Conservation (phyloP, 2,329 filamentous ascomycete genomes). For the Orbilia brochopaga region DNA sequence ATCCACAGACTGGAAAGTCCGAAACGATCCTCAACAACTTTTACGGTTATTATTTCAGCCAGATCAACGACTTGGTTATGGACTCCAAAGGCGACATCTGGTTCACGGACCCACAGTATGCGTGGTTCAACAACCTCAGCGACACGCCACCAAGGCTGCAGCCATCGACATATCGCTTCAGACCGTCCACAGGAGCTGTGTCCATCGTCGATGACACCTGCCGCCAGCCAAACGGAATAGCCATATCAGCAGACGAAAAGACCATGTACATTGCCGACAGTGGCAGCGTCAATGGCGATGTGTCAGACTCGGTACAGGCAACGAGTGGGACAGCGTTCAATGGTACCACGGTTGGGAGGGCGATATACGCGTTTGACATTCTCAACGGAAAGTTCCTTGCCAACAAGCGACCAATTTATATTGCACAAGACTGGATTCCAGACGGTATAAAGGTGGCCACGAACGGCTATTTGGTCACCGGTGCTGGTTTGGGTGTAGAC, state of each 20-base stretch:
- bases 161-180: slow-evolving; percentile 59
- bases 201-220: slow-evolving; percentile 59
- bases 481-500: slow-evolving; percentile 56
- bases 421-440: slow-evolving; percentile 58
- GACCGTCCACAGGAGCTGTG: slow-evolving; percentile 56
- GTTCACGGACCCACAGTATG: slow-evolving; percentile 59
- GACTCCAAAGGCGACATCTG: slow-evolving; percentile 57
- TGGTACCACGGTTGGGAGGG: slow-evolving; percentile 56
- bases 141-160: slow-evolving; percentile 57
- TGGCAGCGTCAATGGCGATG: slow-evolving; percentile 55
- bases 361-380: slow-evolving; percentile 59
- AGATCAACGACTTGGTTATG: slow-evolving; percentile 58
- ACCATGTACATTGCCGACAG: slow-evolving; percentile 60
- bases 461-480: slow-evolving; percentile 59
- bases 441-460: slow-evolving; percentile 60
- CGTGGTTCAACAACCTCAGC: slow-evolving; percentile 57
- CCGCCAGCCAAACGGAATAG: slow-evolving; percentile 60
- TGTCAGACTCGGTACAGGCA: slow-evolving; percentile 54
- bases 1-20: slow-evolving; percentile 54
- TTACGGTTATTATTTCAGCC: slow-evolving; percentile 58
- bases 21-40: slow-evolving; percentile 56
- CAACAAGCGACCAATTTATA: slow-evolving; percentile 59
- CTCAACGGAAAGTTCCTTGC: slow-evolving; percentile 57
- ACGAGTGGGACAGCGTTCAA: slow-evolving; percentile 50
- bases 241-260: slow-evolving; percentile 58